phyloP scores from a whole-genome alignment of 2,329 filamentous ascomycete genomes.

The Stagonosporopsis chrysanthemi region DNA sequence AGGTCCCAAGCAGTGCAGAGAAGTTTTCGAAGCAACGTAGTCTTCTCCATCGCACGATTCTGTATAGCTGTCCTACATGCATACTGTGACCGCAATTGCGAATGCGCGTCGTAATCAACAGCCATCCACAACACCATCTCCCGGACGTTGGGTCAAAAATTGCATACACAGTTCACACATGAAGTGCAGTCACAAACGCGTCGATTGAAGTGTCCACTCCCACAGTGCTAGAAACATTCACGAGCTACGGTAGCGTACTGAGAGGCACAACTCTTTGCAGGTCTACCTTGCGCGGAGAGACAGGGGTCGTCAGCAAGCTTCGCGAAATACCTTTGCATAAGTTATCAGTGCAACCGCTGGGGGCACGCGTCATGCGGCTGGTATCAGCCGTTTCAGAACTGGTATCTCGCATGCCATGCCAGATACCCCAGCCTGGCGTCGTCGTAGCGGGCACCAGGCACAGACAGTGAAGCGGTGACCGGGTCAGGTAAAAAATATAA shows the following conservation, averaged over 20 bases:
- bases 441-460: not conserved
- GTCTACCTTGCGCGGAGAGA: not conserved
- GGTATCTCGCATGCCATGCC: not conserved
- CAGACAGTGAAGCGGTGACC: not conserved
- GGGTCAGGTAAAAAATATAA: not conserved
- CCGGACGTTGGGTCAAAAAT: not conserved
- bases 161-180: not conserved
- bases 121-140: not conserved
- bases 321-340: not conserved
- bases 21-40: not conserved
- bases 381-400: no score
- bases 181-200: not conserved
- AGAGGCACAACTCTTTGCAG: not conserved
- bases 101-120: not conserved
- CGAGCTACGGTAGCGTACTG: not conserved
- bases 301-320: not conserved
- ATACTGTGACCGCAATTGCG: not conserved
- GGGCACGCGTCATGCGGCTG: slow-evolving; percentile 1
- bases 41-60: not conserved
- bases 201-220: not conserved
- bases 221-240: not conserved
- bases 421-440: slow-evolving; percentile 3
- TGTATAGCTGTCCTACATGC: not conserved
- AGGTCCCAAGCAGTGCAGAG: not conserved
- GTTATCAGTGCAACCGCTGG: not conserved